Conservation (phyloP, 208 protist genomes). For the Crithidia sp. region DNA sequence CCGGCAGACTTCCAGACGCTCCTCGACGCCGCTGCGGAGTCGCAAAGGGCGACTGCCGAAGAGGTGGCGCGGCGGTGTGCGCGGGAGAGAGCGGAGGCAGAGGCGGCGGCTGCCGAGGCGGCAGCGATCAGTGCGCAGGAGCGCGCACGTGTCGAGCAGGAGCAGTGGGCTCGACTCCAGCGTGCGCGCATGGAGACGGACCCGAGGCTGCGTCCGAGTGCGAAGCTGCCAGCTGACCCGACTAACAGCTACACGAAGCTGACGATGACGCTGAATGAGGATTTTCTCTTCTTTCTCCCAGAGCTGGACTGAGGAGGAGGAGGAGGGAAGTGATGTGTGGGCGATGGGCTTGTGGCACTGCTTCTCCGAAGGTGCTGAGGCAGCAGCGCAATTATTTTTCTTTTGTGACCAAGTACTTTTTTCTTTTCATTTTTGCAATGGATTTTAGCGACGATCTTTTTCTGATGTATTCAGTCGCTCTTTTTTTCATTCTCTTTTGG, state of each 20-base stretch:
- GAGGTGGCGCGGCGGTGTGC: not conserved
- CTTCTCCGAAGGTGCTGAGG: too few relatives aligned
- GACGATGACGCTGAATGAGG: constrained; percentile 16
- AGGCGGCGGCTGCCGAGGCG: not conserved
- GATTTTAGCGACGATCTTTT: not conserved
- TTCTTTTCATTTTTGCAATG: constrained; percentile 9
- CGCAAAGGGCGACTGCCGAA: not conserved
- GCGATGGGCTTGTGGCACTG: too few relatives aligned
- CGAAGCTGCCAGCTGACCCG: constrained; percentile 1
- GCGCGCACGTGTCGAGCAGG: not conserved
- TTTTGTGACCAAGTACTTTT: constrained; percentile 12
- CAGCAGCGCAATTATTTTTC: constrained; percentile 5
- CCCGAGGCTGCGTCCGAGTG: constrained; percentile 13
- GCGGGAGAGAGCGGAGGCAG: not conserved
- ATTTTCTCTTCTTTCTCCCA: constrained; percentile 25
- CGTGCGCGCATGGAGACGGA: not conserved
- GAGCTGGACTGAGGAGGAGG: not conserved
- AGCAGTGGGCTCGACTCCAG: not conserved
- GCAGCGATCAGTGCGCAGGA: not conserved
- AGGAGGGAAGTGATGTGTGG: not conserved
- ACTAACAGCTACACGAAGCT: constrained; percentile 10
- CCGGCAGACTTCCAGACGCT: constrained; percentile 3
- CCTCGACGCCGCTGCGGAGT: not conserved
- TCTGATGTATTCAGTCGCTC: not conserved
- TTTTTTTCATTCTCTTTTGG: too few relatives aligned